phyloP scores from a whole-genome alignment of 371 early-diverging fungal species.

The Lichtheimia ramosa region DNA sequence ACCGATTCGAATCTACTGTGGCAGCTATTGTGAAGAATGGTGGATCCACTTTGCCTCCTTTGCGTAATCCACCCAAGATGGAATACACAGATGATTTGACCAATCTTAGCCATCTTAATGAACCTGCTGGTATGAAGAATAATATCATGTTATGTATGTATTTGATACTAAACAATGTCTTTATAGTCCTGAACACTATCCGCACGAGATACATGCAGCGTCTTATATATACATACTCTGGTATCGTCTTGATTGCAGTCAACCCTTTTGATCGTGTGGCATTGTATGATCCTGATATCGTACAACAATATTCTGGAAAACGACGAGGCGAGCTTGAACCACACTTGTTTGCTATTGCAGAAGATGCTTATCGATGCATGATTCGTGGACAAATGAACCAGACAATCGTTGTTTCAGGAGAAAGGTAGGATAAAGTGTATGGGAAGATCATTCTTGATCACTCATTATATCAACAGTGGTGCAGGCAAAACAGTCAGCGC shows the following conservation, averaged over 20 bases:
- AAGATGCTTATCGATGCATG: constrained; percentile 94
- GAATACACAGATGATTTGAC: constrained; percentile 94
- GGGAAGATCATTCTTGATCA: not conserved
- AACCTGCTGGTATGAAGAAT: constrained; percentile 69
- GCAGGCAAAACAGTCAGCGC: constrained; percentile 95
- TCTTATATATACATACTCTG: constrained; percentile 98
- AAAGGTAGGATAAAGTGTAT: constrained; percentile 53
- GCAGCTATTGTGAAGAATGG: constrained; percentile 65
- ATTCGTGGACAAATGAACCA: constrained; percentile 87
- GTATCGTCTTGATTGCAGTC: constrained; percentile 96
- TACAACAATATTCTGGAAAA: constrained; percentile 88
- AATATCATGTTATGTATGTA: not conserved
- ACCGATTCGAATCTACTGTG: constrained; percentile 71
- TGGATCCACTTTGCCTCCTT: constrained; percentile 75
- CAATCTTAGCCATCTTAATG: constrained; percentile 88
- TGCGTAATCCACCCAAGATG: constrained; percentile 87
- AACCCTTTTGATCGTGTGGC: constrained; percentile 95
- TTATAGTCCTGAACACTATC: constrained; percentile 85
- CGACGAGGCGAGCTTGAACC: constrained; percentile 92
- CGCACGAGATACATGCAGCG: constrained; percentile 83
- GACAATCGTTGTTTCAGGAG: constrained; percentile 97
- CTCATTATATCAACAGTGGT: constrained; percentile 42
- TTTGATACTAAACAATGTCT: not conserved
- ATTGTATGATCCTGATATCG: constrained; percentile 83
- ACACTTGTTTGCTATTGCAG: constrained; percentile 97